Conservation (phyloP, 331 rosid genomes). For the Pyracantha coccinea region DNA sequence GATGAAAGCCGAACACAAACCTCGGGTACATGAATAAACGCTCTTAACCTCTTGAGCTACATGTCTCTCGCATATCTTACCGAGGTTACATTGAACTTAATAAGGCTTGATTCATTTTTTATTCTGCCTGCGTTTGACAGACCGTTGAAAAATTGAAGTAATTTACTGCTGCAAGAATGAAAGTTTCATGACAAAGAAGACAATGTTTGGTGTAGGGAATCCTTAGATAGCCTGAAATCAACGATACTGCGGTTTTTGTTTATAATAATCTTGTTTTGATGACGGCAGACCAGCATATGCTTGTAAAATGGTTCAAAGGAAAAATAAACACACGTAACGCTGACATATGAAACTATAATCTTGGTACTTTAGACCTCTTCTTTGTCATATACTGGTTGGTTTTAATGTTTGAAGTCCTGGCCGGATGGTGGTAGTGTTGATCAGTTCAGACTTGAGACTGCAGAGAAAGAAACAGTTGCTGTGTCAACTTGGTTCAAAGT, state of each 20-base stretch:
- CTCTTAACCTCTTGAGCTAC: background rate
- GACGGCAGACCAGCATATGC: constrained; percentile 13
- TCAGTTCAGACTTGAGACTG: background rate
- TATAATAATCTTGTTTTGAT: background rate
- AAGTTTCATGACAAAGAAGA: constrained; percentile 26
- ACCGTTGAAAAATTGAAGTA: no score
- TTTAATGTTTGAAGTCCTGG: constrained; percentile 7
- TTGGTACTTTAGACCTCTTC: background rate
- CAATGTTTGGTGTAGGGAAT: constrained; percentile 42
- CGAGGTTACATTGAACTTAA: constrained; percentile 5
- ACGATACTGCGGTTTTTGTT: constrained; percentile 33
- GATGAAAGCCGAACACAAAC: background rate
- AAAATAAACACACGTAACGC: background rate
- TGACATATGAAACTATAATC: constrained; percentile 1
- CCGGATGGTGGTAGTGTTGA: background rate
- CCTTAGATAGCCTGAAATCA: constrained; percentile 26
- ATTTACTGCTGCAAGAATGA: constrained; percentile 21
- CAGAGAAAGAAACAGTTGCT: background rate
- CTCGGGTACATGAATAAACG: background rate
- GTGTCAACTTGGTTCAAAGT: background rate
- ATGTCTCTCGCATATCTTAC: background rate
- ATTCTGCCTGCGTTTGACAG: background rate
- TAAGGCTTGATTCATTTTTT: background rate
- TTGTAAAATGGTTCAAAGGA: constrained; percentile 3
- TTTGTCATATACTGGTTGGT: constrained; percentile 7